A percentile compares a stretch with the other conserved stretches of the same genome.
Evolutionary conservation across 2,329 filamentous ascomycete species (phyloP).

Genomic region (Aureobasidium mangrovei): DNA sequence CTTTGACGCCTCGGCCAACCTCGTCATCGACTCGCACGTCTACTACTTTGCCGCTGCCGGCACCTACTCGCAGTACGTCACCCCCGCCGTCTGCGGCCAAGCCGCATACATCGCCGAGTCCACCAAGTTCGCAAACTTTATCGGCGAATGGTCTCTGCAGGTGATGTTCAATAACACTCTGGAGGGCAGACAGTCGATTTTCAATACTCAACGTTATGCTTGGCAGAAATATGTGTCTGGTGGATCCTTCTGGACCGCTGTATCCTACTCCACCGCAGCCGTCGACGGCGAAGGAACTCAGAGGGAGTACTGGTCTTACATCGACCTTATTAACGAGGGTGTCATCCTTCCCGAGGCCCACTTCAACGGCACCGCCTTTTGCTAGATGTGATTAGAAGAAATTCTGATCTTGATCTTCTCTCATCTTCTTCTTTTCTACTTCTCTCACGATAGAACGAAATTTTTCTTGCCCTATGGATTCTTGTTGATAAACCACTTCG

Average conservation of each 20-base stretch:
- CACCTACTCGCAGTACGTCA: constrained; percentile 17
- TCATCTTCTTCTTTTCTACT: too few relatives aligned
- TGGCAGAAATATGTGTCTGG: constrained; percentile 28
- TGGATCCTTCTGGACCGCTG: constrained; percentile 23
- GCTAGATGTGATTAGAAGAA: neutral
- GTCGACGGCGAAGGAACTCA: constrained; percentile 17
- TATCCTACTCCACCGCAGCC: neutral
- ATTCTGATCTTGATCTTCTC: too few relatives aligned
- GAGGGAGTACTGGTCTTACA: constrained; percentile 18
- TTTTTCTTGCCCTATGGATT: too few relatives aligned
- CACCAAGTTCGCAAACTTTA: constrained; percentile 21
- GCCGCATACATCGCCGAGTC: constrained; percentile 16
- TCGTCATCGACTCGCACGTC: constrained; percentile 22
- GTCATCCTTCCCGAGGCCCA: constrained; percentile 13
- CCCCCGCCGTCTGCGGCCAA: constrained; percentile 18
- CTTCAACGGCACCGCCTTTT: constrained; percentile 14
- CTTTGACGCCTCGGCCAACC: constrained; percentile 16
- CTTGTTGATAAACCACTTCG: too few relatives aligned
- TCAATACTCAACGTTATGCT: constrained; percentile 28
- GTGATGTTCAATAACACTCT: constrained; percentile 10
- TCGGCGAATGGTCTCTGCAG: constrained; percentile 27
- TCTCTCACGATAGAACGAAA: too few relatives aligned
- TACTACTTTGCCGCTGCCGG: constrained; percentile 22
- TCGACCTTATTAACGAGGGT: constrained; percentile 10
- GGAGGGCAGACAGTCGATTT: constrained; percentile 20